A percentile compares a stretch with the other conserved stretches of the same genome.
Evolutionary conservation across 2,329 filamentous ascomycete species (phyloP).

Genomic region (Xylariaceae sp.): DNA sequence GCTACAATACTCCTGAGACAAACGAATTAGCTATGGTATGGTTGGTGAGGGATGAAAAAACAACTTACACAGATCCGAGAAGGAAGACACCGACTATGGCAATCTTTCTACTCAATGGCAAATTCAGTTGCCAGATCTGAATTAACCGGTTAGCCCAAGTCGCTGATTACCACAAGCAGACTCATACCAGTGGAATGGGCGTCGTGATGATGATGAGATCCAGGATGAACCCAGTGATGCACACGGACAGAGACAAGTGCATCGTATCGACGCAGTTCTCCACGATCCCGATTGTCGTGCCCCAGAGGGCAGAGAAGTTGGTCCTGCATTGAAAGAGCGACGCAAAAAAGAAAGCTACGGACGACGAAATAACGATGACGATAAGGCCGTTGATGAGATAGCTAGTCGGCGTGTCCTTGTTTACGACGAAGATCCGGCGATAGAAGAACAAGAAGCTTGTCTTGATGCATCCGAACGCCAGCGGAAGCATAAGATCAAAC

Average conservation of each 20-base stretch:
- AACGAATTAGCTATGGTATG: neutral
- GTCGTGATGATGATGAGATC: slow-evolving; percentile 19
- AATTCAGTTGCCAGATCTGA: slow-evolving; percentile 12
- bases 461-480: slow-evolving; percentile 22
- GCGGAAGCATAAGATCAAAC: slow-evolving; percentile 20
- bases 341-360: slow-evolving; percentile 18
- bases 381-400: slow-evolving; percentile 11
- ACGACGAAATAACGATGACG: slow-evolving; percentile 7
- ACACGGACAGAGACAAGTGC: slow-evolving; percentile 11
- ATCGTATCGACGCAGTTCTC: slow-evolving; percentile 7
- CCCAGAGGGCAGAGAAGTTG: slow-evolving; percentile 19
- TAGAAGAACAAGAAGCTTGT: slow-evolving; percentile 25
- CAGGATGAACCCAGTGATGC: slow-evolving; percentile 18
- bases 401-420: slow-evolving; percentile 6
- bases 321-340: slow-evolving; percentile 18
- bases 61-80: slow-evolving; percentile 12
- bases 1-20: slow-evolving; percentile 6
- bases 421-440: slow-evolving; percentile 19
- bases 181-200: slow-evolving; percentile 22
- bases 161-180: too few relatives aligned
- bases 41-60: neutral
- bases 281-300: slow-evolving; percentile 3
- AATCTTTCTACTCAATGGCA: slow-evolving; percentile 7
- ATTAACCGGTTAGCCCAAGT: too few relatives aligned
- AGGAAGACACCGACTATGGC: slow-evolving; percentile 9